Conservation (phyloP, 208 protist genomes). For the Trypanosoma caninum region DNA sequence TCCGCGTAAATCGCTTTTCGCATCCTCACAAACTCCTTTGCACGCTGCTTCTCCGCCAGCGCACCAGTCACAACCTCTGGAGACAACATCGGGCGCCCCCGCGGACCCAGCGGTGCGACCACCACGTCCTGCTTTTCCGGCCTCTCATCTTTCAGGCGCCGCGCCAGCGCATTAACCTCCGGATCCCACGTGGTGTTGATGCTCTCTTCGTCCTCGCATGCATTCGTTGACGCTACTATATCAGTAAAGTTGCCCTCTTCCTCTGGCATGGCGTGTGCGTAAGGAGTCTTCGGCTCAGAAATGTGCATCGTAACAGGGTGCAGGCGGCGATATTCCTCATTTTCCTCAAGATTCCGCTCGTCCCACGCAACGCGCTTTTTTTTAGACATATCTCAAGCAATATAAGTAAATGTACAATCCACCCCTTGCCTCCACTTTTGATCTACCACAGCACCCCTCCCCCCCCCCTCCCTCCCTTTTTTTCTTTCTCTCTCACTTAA, state of each 20-base stretch:
- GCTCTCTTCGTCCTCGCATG: conserved; percentile 13
- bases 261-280: conserved; percentile 48
- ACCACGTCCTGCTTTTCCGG: conserved; percentile 25
- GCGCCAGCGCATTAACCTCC: conserved; percentile 56
- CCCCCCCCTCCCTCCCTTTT: too few relatives aligned
- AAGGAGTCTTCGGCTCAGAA: conserved; percentile 87
- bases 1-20: conserved; percentile 85
- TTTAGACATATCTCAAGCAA: conserved; percentile 26
- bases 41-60: conserved; percentile 43
- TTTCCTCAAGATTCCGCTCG: conserved; percentile 74
- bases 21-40: conserved; percentile 68
- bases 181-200: conserved; percentile 55
- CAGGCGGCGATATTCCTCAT: conserved; percentile 75
- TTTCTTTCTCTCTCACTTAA: too few relatives aligned
- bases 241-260: conserved; percentile 25
- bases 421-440: too few relatives aligned
- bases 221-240: conserved; percentile 5
- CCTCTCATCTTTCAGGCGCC: conserved; percentile 52
- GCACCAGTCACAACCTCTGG: conserved; percentile 48
- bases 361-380: conserved; percentile 73
- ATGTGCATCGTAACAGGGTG: conserved; percentile 88
- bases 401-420: too few relatives aligned
- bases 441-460: too few relatives aligned
- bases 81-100: conserved; percentile 63
- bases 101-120: conserved; percentile 46